Percentiles rank a stretch among this genome's conserved stretches.
Conservation (phyloP, 139 green algal genomes). For the Nannochloris sp. region DNA sequence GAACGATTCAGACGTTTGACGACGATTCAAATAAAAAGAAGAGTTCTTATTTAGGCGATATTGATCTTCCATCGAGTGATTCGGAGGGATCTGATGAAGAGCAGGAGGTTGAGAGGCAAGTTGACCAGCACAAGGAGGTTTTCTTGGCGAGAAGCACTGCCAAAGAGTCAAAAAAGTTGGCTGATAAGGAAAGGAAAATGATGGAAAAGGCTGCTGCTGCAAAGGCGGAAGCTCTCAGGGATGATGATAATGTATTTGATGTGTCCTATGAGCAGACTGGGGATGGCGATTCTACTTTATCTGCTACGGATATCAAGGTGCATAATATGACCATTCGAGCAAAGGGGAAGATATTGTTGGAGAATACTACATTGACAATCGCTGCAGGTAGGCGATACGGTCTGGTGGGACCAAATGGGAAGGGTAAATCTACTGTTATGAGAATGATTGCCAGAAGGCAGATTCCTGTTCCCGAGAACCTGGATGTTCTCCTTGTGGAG, state of each 20-base stretch:
- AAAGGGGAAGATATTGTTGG: constrained; percentile 95
- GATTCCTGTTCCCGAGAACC: constrained; percentile 88
- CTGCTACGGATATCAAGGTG: constrained; percentile 92
- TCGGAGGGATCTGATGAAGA: constrained; percentile 58
- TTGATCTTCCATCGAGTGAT: constrained; percentile 84
- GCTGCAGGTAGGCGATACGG: constrained; percentile 72
- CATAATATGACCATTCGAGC: constrained; percentile 91
- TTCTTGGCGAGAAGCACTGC: constrained; percentile 19
- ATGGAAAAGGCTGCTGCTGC: constrained; percentile 56
- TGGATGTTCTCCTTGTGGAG: constrained; percentile 99
- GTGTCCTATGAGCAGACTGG: constrained; percentile 77
- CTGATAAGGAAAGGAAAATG: constrained; percentile 75
- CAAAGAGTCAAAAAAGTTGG: constrained; percentile 70
- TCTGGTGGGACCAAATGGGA: constrained; percentile 77
- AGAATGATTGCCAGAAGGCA: constrained; percentile 83
- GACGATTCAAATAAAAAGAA: neutral
- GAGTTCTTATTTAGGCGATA: constrained; percentile 65
- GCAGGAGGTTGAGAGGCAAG: constrained; percentile 37
- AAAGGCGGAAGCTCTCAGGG: constrained; percentile 77
- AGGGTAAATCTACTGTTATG: constrained; percentile 97
- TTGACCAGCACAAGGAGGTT: constrained; percentile 20
- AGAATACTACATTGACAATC: constrained; percentile 88
- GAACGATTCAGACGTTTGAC: constrained; percentile 13
- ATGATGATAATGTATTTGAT: constrained; percentile 96
- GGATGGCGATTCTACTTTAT: constrained; percentile 39